Base-by-base conservation (phyloP, 805 yeast genomes). In the Zygosaccharomyces kombuchaensis region DNA sequence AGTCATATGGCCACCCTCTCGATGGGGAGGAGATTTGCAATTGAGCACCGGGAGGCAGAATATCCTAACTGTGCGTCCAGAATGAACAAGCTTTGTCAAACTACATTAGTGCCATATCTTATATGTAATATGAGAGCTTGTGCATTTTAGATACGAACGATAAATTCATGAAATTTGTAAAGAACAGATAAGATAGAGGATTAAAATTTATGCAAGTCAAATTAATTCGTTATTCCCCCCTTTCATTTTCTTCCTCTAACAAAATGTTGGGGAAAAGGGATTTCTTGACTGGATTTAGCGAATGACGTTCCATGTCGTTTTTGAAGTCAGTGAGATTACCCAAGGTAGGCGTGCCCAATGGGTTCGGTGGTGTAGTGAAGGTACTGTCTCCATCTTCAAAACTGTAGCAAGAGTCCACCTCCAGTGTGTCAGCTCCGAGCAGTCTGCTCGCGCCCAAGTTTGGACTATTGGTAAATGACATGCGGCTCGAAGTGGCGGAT, bases 1-100 rank as follows among this genome's bases (percentile, higher is more conserved):
- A 36, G 72, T 90, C 1, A 64, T 89, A 36, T 87, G 85, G 82
- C 97, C 96, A 1, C 69, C 75, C 2, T 59, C 63, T 25, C 71
- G 87, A 48, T 69, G 76, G 61, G 83, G 84, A 4, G 43, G 55
- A 6, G 55, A 57, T 44, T 41, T 62, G 38, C 43, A 54, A 29
- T 32, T 39, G 32, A 56, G 57, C 46, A 49, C 49, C 1, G 67
- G 66, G 1, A 48, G 62, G 19, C 55, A 53, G 34, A 47, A 54
- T 14, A 41, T 59, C 2, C 22, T 46, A 12, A 42, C 43, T 7
- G 32, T 30, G 8, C 46, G 25, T 9, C 27, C 45, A 8, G 48
- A 47, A 14, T 47, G 36, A 38, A 36, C n/a, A 17, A 12, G 23
- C 17, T 9, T 12, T 29, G 12, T 29, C 32, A 29, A 29, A 13